Evolutionary conservation across 2,329 filamentous ascomycete species (phyloP), one percentile per base, ranked within the genome.

Genomic region (Exutisphaerella laricina): DNA sequence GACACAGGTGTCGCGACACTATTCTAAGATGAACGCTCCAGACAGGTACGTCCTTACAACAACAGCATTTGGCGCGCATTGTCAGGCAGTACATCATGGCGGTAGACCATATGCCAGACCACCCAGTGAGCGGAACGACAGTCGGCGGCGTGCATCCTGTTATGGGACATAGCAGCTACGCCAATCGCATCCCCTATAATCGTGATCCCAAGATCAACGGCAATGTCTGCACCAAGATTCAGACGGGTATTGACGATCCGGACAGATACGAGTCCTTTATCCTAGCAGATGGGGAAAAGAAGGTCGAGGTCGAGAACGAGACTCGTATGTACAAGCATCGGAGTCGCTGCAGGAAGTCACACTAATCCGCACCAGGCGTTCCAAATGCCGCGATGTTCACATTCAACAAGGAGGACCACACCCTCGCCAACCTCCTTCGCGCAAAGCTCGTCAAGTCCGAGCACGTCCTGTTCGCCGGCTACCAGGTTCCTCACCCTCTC

Each of bases 301-400:
- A 96, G 70, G 87, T 95, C 45, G 84, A 88, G 47, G 83, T 88
- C 68, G 84, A 85, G 61, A 76, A 87, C 5, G 92, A 95, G 64
- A 92, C 89, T 44, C 87, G 90, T 94, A 74, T 67, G 84, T 69
- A 25, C 16, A 22, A 5, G 17, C 16, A 14, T 12, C 5, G 14
- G 22, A 30, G 14, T 18, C 10, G 10, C 18, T 9, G 29, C 12
- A 16, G 18, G 13, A 6, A 18, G 4, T 30, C 10, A 40, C 21
- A 45, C 45, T 39, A 17, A 40, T 41, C 35, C 22, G 6, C 37
- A 38, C 29, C 46, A 92, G 88, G 88, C 61, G 88, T 94, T 63
- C 87, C 90, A 16, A 94, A 95, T 64, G 88, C 86, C n/a, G 85
- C 88, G 7, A 85, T 96, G 67, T 98, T 98, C 71, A 81, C 87